Base-by-base conservation (phyloP, 2,329 filamentous ascomycete genomes). In the Arthrobotrys entomopaga region DNA sequence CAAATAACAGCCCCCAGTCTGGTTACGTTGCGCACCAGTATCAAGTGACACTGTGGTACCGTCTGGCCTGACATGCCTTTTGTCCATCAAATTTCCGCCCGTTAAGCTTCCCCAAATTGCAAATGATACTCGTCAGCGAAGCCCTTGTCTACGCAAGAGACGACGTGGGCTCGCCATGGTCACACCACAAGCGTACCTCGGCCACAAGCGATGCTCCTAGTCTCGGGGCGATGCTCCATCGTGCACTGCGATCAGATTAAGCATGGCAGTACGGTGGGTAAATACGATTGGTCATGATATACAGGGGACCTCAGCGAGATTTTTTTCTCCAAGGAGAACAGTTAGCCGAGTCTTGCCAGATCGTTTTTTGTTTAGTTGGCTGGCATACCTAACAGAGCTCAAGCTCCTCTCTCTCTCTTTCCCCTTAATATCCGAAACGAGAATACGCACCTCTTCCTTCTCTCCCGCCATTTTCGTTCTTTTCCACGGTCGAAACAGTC, bases 321-420 rank as follows among this genome's bases (percentile, higher is more conserved):
- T 26, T 63, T 70, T 70, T 70, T 42, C 29, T 42, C 43, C 15
- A 40, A 40, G 16, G 7, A 61, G 58, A 19, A 43, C 52, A 16
- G 34, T 50, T 70, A 70, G 65, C 65, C 65, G 65, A 64, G 52
- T 63, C 65, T 70, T 70, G 65, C 65, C 65, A 69, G 65, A 70
- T 70, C 58, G 58, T 70, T 40, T 24, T 29, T 38, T 56, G 29
- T 63, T 60, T 59, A 34, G 57, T 54, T 59, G 34, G 57, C 46
- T 54, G 38, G 8, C 38, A 46, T 46, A n/a, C n/a, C n/a, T n/a
- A 38, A 46, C 53, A 46, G 58, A 70, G 58, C 65, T 66, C 13
- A 11, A 19, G 42, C 42, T 46, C 42, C 13, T 20, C 43, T 38
- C 46, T 46, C 19, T 16, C 29, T 34, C 29, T 15, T 60, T 69